Evolutionary conservation across 73 alveolate genomes (phyloP).

Genomic region (Strombidium stylifer): DNA sequence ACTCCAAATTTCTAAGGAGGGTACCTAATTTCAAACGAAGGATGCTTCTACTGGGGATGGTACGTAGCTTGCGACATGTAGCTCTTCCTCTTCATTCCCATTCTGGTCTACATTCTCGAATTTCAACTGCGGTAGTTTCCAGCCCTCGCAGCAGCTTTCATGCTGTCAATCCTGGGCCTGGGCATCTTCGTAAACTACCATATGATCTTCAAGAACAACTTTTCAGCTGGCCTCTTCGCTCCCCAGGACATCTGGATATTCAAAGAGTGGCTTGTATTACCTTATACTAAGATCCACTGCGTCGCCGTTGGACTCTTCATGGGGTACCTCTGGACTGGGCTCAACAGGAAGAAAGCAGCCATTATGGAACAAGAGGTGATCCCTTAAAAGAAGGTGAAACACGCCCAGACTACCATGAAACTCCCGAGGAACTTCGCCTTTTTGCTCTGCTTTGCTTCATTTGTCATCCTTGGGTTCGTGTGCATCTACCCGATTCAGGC

Average conservation of each 20-base stretch:
- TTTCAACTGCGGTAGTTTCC: neutral
- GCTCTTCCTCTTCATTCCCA: neutral
- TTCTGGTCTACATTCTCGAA: neutral
- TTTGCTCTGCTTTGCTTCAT: neutral
- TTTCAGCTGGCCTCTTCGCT: constrained; percentile 31
- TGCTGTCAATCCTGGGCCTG: neutral
- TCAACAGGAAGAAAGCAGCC: constrained; percentile 1
- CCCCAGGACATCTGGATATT: constrained; percentile 25
- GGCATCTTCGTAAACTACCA: constrained; percentile 1
- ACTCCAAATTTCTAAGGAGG: constrained; percentile 17
- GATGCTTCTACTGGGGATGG: constrained; percentile 45
- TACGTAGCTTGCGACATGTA: constrained; percentile 29
- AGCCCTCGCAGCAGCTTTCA: neutral
- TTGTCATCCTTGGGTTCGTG: constrained; percentile 8
- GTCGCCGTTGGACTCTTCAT: constrained; percentile 10
- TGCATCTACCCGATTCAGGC: constrained; percentile 9
- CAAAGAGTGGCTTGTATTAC: constrained; percentile 6
- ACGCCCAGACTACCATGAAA: neutral
- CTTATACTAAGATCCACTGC: constrained; percentile 22
- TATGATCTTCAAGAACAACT: constrained; percentile 4
- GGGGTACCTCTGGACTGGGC: neutral
- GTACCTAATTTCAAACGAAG: constrained; percentile 10
- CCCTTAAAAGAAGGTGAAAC: neutral
- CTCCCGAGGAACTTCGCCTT: too few species aligned
- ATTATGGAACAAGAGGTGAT: neutral